Evolutionary conservation across 495 filamentous ascomycete genomes (phyloP), one percentile per base, ranked within the genome.

Genomic region (Aspergillus ellipticus): DNA sequence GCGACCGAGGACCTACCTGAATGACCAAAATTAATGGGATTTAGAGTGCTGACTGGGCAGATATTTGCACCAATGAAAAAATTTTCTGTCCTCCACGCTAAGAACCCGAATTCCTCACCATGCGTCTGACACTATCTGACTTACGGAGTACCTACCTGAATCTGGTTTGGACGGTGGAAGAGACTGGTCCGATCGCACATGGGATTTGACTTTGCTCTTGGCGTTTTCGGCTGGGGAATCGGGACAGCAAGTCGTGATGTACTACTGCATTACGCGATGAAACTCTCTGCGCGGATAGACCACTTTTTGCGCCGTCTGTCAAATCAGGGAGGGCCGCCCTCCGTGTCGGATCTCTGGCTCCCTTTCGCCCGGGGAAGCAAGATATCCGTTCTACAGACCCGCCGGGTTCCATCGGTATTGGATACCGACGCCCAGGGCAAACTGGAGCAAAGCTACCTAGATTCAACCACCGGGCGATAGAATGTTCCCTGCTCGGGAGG

Each of bases 11-110:
- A 19, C 20, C 33, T 4, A 15, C 16, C 29, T 15, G 29, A 28
- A 28, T 28, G 7, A 28, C 7, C 3, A 28, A 4, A 28, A 28
- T 50, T 1, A 11, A 35, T 15, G 21, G n/a, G 9, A 20, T 37
- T 49, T 55, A 41, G 41, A 41, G 53, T 55, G 46, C 53, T 55
- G 43, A 55, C 53, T 49, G 33, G 28, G 11, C 28, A 21, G 5
- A 20, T 15, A 16, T 17, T 8, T n/a, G 9, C 20, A 37, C 53
- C 53, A 55, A 49, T 49, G 33, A 49, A 49, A 49, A 49, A 41
- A 41, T 55, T 49, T 48, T 21, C 19, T 21, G 7, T 21, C n/a
- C n/a, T 15, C 19, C 42, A 45, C 19, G 19, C 16, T 9, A 35
- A 22, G 16, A 11, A 17, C 42, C 11, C 3, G 6, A 6, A 29